Base-by-base conservation (phyloP, 163 green algal genomes). In the Coccomyxa subellipsoidea region DNA sequence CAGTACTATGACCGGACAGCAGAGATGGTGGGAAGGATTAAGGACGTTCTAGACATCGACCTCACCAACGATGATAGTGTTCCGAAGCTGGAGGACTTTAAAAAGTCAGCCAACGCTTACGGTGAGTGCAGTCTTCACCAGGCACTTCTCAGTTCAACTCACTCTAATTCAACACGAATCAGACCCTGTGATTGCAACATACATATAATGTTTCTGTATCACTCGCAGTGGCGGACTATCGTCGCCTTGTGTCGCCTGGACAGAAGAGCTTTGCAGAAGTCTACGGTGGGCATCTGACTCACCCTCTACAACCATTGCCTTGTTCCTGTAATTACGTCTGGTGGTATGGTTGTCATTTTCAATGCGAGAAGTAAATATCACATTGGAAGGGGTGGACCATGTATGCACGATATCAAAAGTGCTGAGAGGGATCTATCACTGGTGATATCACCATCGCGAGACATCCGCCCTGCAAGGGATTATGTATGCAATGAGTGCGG, bases 201-300 rank as follows among this genome's bases (percentile, higher is more conserved):
- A n/a, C n/a, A n/a, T n/a, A n/a, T n/a, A n/a, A n/a, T n/a, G n/a
- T n/a, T 59, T 18, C 23, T 59, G 47, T 8, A 59, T 73, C 29
- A 6, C 47, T 18, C n/a, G 66, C 66, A 73, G 66, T 73, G 21
- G 66, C 66, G 29, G 66, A 73, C 66, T 73, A 73, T 23, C 66
- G 66, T 32, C 66, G 66, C 66, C 27, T 73, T 73, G 66, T 73
- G 66, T 73, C 66, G 27, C 66, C 66, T 4, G 66, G 29, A n/a
- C 66, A 73, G 66, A 73, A 73, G 66, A 73, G 66, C 27, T 73
- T 73, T 7, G 27, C 66, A n/a, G 66, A 73, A 34, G 66, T 73
- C 29, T 73, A 73, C n/a, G 66, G 66, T 73, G n/a, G 66, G 66
- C 66, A 8, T 34, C 8, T 36, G 66, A 32, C 29, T 34, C n/a